Conservation (phyloP, 768 basidiomycete genomes). For the Tephrocybe sp. region DNA sequence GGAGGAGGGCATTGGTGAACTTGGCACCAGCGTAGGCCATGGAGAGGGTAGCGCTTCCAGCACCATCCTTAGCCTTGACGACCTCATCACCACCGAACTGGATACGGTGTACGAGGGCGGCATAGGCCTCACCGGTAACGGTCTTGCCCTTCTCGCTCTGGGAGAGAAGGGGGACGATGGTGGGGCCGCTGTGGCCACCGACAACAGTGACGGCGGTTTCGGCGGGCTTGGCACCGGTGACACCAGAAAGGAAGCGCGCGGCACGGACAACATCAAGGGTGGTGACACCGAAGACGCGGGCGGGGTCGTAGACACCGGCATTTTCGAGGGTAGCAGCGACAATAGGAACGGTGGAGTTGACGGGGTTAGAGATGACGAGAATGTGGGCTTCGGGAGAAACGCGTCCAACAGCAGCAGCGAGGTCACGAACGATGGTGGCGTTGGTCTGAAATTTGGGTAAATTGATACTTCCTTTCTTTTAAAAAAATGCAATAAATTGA, state of each 20-base stretch:
- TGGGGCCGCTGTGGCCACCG: conserved; percentile 96
- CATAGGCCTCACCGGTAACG: conserved; percentile 72
- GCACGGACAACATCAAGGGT: conserved; percentile 98
- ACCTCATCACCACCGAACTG: conserved; percentile 99
- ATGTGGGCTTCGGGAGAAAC: conserved; percentile 89
- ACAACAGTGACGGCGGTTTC: conserved; percentile 80
- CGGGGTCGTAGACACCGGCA: conserved; percentile 89
- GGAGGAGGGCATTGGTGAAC: conserved; percentile 80
- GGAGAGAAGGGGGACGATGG: conserved; percentile 94
- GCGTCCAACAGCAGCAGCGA: conserved; percentile 84
- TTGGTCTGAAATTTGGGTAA: conserved; percentile 68
- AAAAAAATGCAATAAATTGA: no score
- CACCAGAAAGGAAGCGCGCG: conserved; percentile 79
- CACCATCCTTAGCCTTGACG: conserved; percentile 95
- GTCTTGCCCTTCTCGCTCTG: conserved; percentile 69
- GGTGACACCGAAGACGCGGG: conserved; percentile 91
- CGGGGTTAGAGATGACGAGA: conserved; percentile 98
- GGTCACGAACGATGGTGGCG: conserved; percentile 95
- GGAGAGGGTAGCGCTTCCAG: conserved; percentile 90
- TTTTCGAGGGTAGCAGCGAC: conserved; percentile 90
- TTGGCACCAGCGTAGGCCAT: conserved; percentile 96
- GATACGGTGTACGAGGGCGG: conserved; percentile 85
- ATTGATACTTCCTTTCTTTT: no score
- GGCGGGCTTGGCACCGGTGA: conserved; percentile 62
- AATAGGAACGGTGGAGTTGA: conserved; percentile 97